Evolutionary conservation across 305 asterid genomes (phyloP).

Genomic region (Fraxinus angustifolia): DNA sequence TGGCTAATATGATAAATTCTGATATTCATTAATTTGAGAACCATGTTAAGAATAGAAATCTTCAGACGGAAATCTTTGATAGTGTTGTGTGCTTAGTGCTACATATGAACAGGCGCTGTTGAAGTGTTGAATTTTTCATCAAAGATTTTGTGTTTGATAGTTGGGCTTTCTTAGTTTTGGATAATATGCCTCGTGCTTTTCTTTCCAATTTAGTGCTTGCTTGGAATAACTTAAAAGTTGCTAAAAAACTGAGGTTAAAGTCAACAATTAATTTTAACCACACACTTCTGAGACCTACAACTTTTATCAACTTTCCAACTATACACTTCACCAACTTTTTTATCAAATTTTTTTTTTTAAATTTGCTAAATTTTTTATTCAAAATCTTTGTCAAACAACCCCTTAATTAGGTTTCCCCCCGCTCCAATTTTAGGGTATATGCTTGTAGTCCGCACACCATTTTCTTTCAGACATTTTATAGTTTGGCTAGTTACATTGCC

Average conservation of each 20-base stretch:
- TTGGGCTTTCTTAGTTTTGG: slow-evolving; percentile 3
- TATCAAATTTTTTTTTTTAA: background rate
- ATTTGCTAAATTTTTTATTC: background rate
- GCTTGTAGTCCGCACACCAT: background rate
- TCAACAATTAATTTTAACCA: background rate
- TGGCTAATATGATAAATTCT: background rate
- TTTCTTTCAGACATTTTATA: slow-evolving; percentile 11
- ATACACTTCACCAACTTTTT: background rate
- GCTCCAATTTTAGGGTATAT: background rate
- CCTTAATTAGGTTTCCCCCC: background rate
- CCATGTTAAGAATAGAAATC: background rate
- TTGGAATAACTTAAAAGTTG: background rate
- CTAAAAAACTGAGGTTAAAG: background rate
- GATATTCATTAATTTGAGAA: background rate
- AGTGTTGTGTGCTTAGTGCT: background rate
- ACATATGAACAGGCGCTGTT: slow-evolving; percentile 13
- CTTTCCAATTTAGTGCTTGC: background rate
- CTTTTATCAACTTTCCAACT: background rate
- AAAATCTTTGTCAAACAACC: background rate
- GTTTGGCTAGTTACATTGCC: slow-evolving; percentile 3
- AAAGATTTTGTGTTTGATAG: slow-evolving; percentile 2
- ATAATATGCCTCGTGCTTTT: background rate
- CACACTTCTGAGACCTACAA: background rate
- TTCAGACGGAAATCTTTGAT: background rate
- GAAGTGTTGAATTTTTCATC: background rate